phyloP scores from a whole-genome alignment of 2,329 filamentous ascomycete genomes.

The Exophiala sideris region DNA sequence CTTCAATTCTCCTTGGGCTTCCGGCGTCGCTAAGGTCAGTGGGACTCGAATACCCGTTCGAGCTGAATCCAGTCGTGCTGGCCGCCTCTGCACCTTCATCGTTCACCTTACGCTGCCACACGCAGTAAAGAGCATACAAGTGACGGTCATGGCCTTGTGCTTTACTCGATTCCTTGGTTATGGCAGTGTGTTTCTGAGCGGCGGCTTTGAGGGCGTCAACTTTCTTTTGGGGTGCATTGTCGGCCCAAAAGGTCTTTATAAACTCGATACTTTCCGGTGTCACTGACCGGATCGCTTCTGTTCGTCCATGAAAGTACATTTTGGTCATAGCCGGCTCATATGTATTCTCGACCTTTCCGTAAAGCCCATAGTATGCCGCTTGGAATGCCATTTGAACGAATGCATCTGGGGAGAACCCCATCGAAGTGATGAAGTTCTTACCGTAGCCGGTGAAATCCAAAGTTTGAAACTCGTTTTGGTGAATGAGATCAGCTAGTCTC shows the following conservation, averaged over 20 bases:
- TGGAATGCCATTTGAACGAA: slow-evolving; percentile 99
- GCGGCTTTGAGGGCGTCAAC: slow-evolving; percentile 80
- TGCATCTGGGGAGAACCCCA: slow-evolving; percentile 94
- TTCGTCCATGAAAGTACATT: slow-evolving; percentile 84
- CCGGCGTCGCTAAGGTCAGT: slow-evolving; percentile 31
- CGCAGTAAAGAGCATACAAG: slow-evolving; percentile 86
- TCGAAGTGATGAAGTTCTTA: slow-evolving; percentile 95
- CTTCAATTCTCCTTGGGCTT: slow-evolving; percentile 29
- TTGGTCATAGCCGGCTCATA: slow-evolving; percentile 99
- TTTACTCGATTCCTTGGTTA: slow-evolving; percentile 81
- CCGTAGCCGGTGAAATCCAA: slow-evolving; percentile 86
- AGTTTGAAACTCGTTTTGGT: slow-evolving; percentile 93
- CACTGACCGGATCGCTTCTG: slow-evolving; percentile 86
- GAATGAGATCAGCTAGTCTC: slow-evolving; percentile 85
- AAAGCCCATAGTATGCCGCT: slow-evolving; percentile 94
- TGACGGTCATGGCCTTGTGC: slow-evolving; percentile 90
- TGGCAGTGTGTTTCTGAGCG: slow-evolving; percentile 74
- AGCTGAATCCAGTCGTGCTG: slow-evolving; percentile 51
- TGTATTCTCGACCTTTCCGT: slow-evolving; percentile 87
- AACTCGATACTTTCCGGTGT: slow-evolving; percentile 74
- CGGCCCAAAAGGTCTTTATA: slow-evolving; percentile 90
- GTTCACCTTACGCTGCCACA: slow-evolving; percentile 88
- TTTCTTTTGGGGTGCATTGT: slow-evolving; percentile 77
- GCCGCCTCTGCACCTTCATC: slow-evolving; percentile 58
- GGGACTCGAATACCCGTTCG: slow-evolving; percentile 64